Evolutionary conservation across 1,284 basidiomycete genomes (phyloP), one percentile per base, ranked within the genome.

Genomic region (Naganishia liquefaciens): DNA sequence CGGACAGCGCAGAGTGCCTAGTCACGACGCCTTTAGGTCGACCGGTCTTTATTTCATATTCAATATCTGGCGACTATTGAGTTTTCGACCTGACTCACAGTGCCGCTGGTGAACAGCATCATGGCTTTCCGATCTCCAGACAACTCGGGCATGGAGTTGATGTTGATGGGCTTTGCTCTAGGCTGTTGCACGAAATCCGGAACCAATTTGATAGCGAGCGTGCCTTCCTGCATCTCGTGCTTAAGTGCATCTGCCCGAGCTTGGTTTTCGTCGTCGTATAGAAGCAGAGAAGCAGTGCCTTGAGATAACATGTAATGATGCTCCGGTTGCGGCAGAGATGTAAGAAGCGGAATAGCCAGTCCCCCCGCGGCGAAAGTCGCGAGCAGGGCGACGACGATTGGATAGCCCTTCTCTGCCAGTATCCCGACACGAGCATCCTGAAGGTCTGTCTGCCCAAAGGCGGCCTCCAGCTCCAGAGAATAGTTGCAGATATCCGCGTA

Each of bases 91-190:
- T 46, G 3, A 54, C 67, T 69, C 58, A 72, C 71, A 37, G 74
- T 74, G 3, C 76, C 76, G 40, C 69, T 72, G 1, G 76, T 78
- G 66, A 74, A 78, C 15, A 78, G 70, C 74, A 78, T 77, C 71
- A 78, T 75, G 17, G 73, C 73, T 23, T 70, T 68, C 13, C 71
- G 62, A 11, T 72, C 68, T 25, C 67, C 67, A 25, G 71, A 69
- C 40, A 76, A 69, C 30, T 54, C 47, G 23, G 63, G 43, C 39
- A 62, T 25, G 53, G 62, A 64, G 30, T 70, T 63, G 62, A 68
- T 49, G 28, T 39, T 13, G n/a, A 25, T 21, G 21, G 6, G 28
- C 15, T 11, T n/a, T 30, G 21, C 44, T 44, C 5, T 11, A 2
- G 37, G 17, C 19, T 33, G 51, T 9, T 53, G 51, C 30, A 33